A percentile compares a stretch with the other conserved stretches of the same genome.
Evolutionary conservation across 352 stramenopile species (phyloP).

Genomic region (Globisporangium alternatum): DNA sequence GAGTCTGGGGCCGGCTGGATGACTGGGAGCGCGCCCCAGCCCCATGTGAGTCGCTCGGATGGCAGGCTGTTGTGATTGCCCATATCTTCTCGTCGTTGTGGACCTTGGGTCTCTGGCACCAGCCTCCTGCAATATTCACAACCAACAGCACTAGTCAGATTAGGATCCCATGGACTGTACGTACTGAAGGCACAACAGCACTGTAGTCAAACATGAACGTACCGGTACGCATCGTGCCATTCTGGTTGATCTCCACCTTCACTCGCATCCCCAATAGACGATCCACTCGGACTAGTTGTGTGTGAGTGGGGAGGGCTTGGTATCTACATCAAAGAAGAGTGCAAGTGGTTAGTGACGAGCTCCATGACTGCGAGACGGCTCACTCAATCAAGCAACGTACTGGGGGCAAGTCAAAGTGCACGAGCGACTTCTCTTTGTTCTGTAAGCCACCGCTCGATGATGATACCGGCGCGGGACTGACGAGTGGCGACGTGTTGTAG

Average conservation of each 20-base stretch:
- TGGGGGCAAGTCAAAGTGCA: constrained; percentile 4
- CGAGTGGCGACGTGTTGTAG: constrained; percentile 61
- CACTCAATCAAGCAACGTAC: not conserved
- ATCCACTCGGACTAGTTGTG: constrained; percentile 8
- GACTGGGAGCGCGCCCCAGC: constrained; percentile 47
- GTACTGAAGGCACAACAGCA: not conserved
- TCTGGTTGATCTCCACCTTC: constrained; percentile 11
- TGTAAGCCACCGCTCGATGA: not conserved
- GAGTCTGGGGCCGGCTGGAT: constrained; percentile 17
- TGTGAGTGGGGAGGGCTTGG: constrained; percentile 1
- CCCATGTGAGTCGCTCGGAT: constrained; percentile 49
- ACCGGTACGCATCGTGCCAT: constrained; percentile 36
- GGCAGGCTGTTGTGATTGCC: constrained; percentile 5
- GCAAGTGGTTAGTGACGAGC: not conserved
- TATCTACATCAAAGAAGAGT: not conserved
- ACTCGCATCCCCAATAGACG: not conserved
- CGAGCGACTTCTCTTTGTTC: constrained; percentile 3
- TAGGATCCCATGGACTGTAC: too few species aligned
- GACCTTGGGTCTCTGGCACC: constrained; percentile 11
- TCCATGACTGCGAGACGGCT: not conserved
- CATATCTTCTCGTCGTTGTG: constrained; percentile 11
- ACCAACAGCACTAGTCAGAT: not conserved
- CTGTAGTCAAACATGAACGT: not conserved
- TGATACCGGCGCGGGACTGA: constrained; percentile 33
- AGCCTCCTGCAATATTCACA: not conserved